phyloP scores from a whole-genome alignment of 805 yeast genomes.

The Clavispora fructus region DNA sequence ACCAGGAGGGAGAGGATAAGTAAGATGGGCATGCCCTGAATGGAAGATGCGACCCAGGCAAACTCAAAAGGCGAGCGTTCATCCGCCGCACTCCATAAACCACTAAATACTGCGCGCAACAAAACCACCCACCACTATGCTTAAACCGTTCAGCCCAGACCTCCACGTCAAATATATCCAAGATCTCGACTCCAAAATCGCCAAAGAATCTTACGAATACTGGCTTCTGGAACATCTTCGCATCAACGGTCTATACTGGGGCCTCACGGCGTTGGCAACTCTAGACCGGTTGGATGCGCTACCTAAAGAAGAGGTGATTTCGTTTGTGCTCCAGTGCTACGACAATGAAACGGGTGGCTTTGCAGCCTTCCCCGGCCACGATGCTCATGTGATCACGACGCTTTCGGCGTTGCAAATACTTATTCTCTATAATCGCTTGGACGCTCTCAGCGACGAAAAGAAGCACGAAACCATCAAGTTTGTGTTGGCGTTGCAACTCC shows the following conservation, averaged over 20 bases:
- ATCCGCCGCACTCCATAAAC: too few species aligned
- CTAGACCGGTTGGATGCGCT: conserved; percentile 52
- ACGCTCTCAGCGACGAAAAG: conserved; percentile 25
- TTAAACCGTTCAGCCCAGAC: conserved; percentile 2
- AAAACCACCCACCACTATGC: background rate
- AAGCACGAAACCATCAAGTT: conserved; percentile 25
- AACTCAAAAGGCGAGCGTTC: too few species aligned
- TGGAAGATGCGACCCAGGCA: too few species aligned
- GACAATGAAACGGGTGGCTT: conserved; percentile 65
- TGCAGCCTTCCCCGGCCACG: conserved; percentile 86
- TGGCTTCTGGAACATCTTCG: conserved; percentile 90
- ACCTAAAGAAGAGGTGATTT: conserved; percentile 54
- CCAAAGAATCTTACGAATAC: conserved; percentile 58
- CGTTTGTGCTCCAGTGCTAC: conserved; percentile 68
- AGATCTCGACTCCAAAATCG: conserved; percentile 28
- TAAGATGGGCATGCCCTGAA: too few species aligned
- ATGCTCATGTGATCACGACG: conserved; percentile 80
- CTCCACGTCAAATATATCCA: conserved; percentile 32
- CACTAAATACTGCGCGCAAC: background rate
- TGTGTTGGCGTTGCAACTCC: conserved; percentile 41
- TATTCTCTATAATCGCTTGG: conserved; percentile 52
- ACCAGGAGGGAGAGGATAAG: too few species aligned
- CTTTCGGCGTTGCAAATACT: conserved; percentile 82
- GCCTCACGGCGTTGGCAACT: conserved; percentile 67
- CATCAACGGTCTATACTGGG: conserved; percentile 94